These are phyloP conservation scores for Neurospora sp. DNA, from an alignment of 495 filamentous ascomycete genomes.

Conservation along the genomic window DNA sequence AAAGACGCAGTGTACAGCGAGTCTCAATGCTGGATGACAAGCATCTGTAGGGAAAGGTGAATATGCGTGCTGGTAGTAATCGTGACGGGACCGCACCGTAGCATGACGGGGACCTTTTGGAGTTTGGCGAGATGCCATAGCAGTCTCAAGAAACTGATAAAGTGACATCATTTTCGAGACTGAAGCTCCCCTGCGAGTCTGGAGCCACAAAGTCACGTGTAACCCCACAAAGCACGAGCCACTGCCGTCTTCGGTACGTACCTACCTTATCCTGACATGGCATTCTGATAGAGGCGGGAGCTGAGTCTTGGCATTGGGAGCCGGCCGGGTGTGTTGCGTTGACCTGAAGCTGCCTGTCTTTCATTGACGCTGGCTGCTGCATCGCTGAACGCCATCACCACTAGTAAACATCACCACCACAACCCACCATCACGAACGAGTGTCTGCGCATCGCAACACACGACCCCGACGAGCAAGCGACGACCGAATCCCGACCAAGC, in stretches of 20 bases:
- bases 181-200: not conserved
- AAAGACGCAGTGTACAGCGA: not conserved
- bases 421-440: not conserved
- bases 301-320: conserved; percentile 7
- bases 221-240: not conserved
- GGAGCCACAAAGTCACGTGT: conserved; percentile 7
- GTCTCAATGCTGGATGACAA: not conserved
- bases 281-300: not conserved
- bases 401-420: not conserved
- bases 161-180: not conserved
- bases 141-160: not conserved
- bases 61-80: not conserved
- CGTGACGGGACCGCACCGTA: not conserved
- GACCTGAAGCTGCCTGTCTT: conserved; percentile 24
- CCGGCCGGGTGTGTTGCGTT: conserved; percentile 18
- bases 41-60: not conserved
- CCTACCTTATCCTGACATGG: not conserved
- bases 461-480: not conserved
- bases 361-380: no score
- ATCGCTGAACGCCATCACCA: not conserved
- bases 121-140: not conserved
- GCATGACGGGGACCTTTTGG: not conserved
- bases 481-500: not conserved
- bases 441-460: not conserved
- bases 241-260: not conserved